Evolutionary conservation across 2,329 filamentous ascomycete genomes (phyloP).

Genomic region (Exophiala bonariae): DNA sequence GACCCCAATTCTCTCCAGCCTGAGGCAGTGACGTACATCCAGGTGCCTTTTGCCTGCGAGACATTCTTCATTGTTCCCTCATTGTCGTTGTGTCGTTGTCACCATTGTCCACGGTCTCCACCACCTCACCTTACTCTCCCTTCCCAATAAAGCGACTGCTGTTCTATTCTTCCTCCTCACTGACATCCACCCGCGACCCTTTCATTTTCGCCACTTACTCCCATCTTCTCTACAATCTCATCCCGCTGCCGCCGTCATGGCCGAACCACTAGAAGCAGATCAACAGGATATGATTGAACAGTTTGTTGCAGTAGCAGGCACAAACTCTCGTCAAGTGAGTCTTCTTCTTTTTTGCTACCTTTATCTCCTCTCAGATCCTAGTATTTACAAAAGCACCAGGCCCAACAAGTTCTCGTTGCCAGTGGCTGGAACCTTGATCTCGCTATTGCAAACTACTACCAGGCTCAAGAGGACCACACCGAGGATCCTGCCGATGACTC

Average conservation of each 20-base stretch:
- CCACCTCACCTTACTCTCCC: too few species aligned
- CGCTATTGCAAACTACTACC: slow-evolving; percentile 64
- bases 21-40: too few species aligned
- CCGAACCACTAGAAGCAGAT: slow-evolving; percentile 13
- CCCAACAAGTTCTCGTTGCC: slow-evolving; percentile 64
- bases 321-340: slow-evolving; percentile 49
- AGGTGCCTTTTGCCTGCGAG: too few species aligned
- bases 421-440: slow-evolving; percentile 67
- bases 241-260: slow-evolving; percentile 20
- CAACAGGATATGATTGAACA: slow-evolving; percentile 49
- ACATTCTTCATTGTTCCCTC: too few species aligned
- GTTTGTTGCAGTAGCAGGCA: slow-evolving; percentile 59
- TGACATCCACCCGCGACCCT: not conserved
- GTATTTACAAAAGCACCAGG: slow-evolving; percentile 56
- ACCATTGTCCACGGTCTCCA: too few species aligned
- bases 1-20: too few species aligned
- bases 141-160: too few species aligned
- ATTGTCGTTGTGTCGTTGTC: too few species aligned
- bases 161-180: too few species aligned
- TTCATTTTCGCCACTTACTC: slow-evolving; percentile 5
- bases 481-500: slow-evolving; percentile 25
- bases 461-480: slow-evolving; percentile 41
- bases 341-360: not conserved
- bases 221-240: slow-evolving; percentile 17
- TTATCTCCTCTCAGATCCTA: slow-evolving; percentile 2